Evolutionary conservation across 1,284 basidiomycete genomes (phyloP), one percentile per base, ranked within the genome.

Genomic region (Pseudomicrostroma phylloplanum): DNA sequence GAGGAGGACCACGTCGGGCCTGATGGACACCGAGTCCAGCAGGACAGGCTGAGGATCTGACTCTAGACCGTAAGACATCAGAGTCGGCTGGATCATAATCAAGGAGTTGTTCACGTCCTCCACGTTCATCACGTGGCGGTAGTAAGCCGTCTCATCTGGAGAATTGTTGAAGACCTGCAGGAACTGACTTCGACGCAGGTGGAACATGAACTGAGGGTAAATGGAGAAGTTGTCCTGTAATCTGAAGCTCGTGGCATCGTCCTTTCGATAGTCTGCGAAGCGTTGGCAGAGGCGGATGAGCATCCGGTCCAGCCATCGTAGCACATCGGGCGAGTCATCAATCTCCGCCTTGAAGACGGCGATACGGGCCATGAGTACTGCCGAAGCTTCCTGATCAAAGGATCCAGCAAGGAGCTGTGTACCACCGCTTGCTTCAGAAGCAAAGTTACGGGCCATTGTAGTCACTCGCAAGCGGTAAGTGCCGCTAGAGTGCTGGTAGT

Each of bases 181-280:
- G 84, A 99, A 98, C 82, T 98, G 94, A 83, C 90, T 92, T 79
- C 96, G 83, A 63, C 96, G 86, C 65, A 99, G 82, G 81, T 99
- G 96, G 88, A 98, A 98, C 96, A 98, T 99, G 84, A 99, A 99
- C 80, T 99, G 96, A 40, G 96, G 96, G 81, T 99, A 99, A 76
- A 99, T 98, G 80, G 90, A 92, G 81, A 99, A 98, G 81, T 94
- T 94, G 76, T 96, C 92, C 65, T 87, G 85, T 69, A 98, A 83
- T 68, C 92, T 85, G 86, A 99, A 98, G 80, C 88, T 91, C 57
- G 88, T 87, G 3, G 94, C 91, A 78, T 98, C 96, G 81, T 98
- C 96, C 82, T 98, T 99, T 76, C 92, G 84, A 80, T 98, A 98
- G 80, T 97, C 93, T 61, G 96, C 96, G 78, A 98, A 98, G 85